A percentile compares a stretch with the other conserved stretches of the same genome.
phyloP scores from a whole-genome alignment of 352 stramenopile species.

The Phytophthora tubulina region DNA sequence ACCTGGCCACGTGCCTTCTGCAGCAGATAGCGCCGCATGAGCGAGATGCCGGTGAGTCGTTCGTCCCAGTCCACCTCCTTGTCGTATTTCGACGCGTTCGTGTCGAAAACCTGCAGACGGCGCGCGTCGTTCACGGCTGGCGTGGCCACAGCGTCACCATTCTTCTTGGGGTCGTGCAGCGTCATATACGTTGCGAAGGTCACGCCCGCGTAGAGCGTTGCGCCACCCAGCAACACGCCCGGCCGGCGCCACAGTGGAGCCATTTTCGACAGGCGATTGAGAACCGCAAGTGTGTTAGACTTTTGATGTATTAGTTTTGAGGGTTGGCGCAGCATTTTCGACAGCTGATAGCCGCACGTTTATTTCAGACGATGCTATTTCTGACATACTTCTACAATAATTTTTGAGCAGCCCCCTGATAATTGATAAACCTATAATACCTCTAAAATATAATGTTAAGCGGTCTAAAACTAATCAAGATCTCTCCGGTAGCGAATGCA shows the following conservation, averaged over 20 bases:
- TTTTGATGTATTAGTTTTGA: background rate
- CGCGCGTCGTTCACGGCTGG: constrained; percentile 57
- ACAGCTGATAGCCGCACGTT: too few species aligned
- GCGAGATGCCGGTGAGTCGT: constrained; percentile 76
- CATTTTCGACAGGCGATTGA: constrained; percentile 22
- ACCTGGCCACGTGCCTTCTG: constrained; percentile 72
- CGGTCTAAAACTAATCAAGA: too few species aligned
- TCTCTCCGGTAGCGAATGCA: too few species aligned
- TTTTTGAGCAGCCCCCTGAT: too few species aligned
- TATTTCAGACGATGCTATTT: too few species aligned
- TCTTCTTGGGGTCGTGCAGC: constrained; percentile 72
- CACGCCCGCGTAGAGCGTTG: constrained; percentile 64
- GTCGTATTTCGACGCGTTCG: constrained; percentile 80
- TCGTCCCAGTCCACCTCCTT: constrained; percentile 85
- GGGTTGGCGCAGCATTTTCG: too few species aligned
- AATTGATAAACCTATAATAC: too few species aligned
- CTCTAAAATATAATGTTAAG: too few species aligned
- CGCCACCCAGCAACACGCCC: constrained; percentile 63
- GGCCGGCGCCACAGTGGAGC: constrained; percentile 53
- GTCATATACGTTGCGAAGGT: constrained; percentile 72
- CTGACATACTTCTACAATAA: too few species aligned
- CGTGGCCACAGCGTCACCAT: constrained; percentile 25
- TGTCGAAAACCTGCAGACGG: constrained; percentile 73
- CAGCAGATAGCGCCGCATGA: constrained; percentile 88
- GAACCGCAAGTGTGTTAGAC: background rate